phyloP scores from a whole-genome alignment of 108 stramenopile species.

The Cyclotella kingstonii region DNA sequence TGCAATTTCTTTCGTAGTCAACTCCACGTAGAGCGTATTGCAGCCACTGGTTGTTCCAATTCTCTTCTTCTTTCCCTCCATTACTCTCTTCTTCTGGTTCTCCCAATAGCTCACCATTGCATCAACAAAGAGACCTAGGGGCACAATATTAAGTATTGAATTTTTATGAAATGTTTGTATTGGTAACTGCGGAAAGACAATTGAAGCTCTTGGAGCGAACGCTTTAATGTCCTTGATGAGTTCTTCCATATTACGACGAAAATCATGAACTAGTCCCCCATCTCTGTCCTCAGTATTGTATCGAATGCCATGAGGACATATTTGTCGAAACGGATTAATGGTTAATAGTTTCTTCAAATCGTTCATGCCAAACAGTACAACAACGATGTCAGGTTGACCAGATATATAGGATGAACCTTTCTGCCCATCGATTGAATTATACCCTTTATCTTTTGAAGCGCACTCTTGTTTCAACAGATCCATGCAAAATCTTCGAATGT shows the following conservation, averaged over 20 bases:
- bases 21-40: slow-evolving; percentile 48
- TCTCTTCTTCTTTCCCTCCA: slow-evolving; percentile 25
- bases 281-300: background rate
- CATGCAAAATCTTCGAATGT: slow-evolving; percentile 52
- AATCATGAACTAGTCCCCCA: slow-evolving; percentile 17
- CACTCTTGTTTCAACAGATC: slow-evolving; percentile 55
- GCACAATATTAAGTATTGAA: slow-evolving; percentile 62
- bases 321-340: slow-evolving; percentile 25
- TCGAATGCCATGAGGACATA: slow-evolving; percentile 3
- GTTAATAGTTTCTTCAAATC: slow-evolving; percentile 59
- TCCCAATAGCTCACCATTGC: slow-evolving; percentile 62
- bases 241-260: slow-evolving; percentile 43
- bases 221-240: slow-evolving; percentile 47
- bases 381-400: slow-evolving; percentile 51
- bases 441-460: background rate
- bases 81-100: slow-evolving; percentile 57
- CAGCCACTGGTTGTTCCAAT: background rate
- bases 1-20: slow-evolving; percentile 45
- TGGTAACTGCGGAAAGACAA: slow-evolving; percentile 61
- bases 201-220: slow-evolving; percentile 41
- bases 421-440: background rate
- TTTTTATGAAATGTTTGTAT: slow-evolving; percentile 64
- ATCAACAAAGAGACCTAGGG: slow-evolving; percentile 60
- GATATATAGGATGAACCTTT: background rate
- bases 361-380: slow-evolving; percentile 66